phyloP scores from a whole-genome alignment of 2,329 filamentous ascomycete species.

The Neonectria sp. region DNA sequence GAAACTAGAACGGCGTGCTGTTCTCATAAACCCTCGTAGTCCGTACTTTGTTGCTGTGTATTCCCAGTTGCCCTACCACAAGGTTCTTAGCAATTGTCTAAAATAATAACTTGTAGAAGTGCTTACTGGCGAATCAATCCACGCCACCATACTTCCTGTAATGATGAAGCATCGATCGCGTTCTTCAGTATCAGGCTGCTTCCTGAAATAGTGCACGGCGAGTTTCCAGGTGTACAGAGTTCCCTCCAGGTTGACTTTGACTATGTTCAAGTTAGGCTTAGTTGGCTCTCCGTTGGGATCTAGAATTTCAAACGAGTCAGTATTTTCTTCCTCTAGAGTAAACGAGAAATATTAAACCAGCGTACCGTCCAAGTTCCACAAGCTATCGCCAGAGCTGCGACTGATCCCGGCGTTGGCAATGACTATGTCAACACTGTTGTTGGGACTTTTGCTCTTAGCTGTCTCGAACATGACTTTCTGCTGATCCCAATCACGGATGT shows the following conservation, averaged over 20 bases:
- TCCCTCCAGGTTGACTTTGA: conserved; percentile 59
- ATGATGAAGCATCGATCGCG: conserved; percentile 65
- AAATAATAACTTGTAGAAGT: too few species aligned
- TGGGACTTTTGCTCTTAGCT: conserved; percentile 55
- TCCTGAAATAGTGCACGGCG: conserved; percentile 62
- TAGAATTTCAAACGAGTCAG: not conserved
- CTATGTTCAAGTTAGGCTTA: conserved; percentile 59
- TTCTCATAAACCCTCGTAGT: conserved; percentile 36
- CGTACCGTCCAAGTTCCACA: conserved; percentile 57
- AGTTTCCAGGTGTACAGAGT: conserved; percentile 63
- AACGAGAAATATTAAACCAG: not conserved
- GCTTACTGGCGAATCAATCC: conserved; percentile 59
- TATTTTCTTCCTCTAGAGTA: too few species aligned
- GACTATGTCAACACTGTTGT: conserved; percentile 60
- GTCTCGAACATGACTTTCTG: conserved; percentile 59
- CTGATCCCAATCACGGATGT: conserved; percentile 60
- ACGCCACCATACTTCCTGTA: conserved; percentile 63
- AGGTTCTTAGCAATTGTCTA: too few species aligned
- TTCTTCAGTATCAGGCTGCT: conserved; percentile 54
- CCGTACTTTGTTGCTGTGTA: conserved; percentile 42
- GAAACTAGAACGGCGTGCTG: conserved; percentile 32
- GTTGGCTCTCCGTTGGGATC: conserved; percentile 40
- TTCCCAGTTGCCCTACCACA: conserved; percentile 39
- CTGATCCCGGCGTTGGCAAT: conserved; percentile 64
- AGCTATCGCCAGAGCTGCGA: conserved; percentile 51